Base-by-base conservation (phyloP, 495 filamentous ascomycete genomes). In the Corynascus novoguineensis region DNA sequence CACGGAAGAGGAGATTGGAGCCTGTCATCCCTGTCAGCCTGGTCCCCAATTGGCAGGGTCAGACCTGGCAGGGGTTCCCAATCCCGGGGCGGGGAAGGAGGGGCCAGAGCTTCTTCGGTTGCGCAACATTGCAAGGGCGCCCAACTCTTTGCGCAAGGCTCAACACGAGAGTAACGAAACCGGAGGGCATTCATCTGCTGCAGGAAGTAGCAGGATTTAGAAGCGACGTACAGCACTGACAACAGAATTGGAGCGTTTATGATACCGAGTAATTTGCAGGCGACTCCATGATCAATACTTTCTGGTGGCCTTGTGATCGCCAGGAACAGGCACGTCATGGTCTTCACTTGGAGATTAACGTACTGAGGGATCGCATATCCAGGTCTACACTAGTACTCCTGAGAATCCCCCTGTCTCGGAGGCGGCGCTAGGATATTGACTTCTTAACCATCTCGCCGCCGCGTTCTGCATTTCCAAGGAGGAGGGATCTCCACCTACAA, bases 401-500 rank as follows among this genome's bases (percentile, higher is more conserved):
- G 44, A 17, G 29, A 17, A 29, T 29, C 24, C 5, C n/a, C 3
- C 17, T 9, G 11, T 28, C 9, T 17, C 24, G 28, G 11, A 27
- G 15, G 15, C 19, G 8, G 24, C 24, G 19, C 14, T 14, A 22
- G 40, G 19, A 44, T 47, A n/a, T 47, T 17, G 28, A 34, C 28
- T 21, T 15, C 45, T 31, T 2, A 2, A 48, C 11, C 15, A 15
- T 25, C 27, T 38, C 38, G 2, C 50, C 37, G 9, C 38, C 50
- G 5, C n/a, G n/a, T n/a, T n/a, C n/a, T 64, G 60, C 63, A 65
- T 62, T 42, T 37, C 46, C 44, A 38, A 49, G 50, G 50, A 37
- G 50, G 41, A 29, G 35, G n/a, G n/a, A n/a, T 49, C 50, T 35
- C 63, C 58, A 64, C 64, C 61, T 21, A 58, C 58, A 61, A 61